Base-by-base conservation (phyloP, 345 rosid genomes). In the Bruguiera sexangula region DNA sequence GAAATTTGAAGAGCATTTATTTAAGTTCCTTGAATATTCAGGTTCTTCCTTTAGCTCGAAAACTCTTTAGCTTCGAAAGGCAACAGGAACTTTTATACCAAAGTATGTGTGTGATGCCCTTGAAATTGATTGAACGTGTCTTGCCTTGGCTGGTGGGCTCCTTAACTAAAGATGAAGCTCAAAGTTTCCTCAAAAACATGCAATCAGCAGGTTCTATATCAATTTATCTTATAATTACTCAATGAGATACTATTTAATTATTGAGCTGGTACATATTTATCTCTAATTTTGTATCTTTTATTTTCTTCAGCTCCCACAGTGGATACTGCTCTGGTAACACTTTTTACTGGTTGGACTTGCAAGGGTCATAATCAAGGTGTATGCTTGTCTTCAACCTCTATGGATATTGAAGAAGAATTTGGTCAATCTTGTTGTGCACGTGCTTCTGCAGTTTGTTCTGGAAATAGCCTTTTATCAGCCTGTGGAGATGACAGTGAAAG, bases 41-140 rank as follows among this genome's bases (percentile, higher is more conserved):
- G 89, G 89, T 85, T 64, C 85, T 85, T 58, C 89, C 89, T 37
- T 87, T 85, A 77, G 87, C 89, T 60, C 82, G 84, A 69, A 81
- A 76, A 73, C 84, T 79, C 68, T 85, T 85, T 72, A 82, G 82
- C 70, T 48, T 76, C 72, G 79, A 72, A 76, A 79, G 87, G 68
- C 89, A 85, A 72, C 81, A 84, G 53, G 89, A 85, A 76, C 87
- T 85, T 76, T 81, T 85, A 53, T 85, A 85, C 69, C 82, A 81
- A 70, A 85, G 89, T 69, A 73, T 85, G 48, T 81, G 89, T 59
- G 83, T 85, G 72, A 85, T 85, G 89, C 89, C 89, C 19, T 73
- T 85, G 79, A 85, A 82, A 71, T 68, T 85, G 76, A 75, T 85
- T 67, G 89, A 85, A 70, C 54, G 84, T 60, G 89, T 85, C 71